Base-by-base conservation (phyloP, 306 rosid species). In the Ammopiptanthus mongolicus region DNA sequence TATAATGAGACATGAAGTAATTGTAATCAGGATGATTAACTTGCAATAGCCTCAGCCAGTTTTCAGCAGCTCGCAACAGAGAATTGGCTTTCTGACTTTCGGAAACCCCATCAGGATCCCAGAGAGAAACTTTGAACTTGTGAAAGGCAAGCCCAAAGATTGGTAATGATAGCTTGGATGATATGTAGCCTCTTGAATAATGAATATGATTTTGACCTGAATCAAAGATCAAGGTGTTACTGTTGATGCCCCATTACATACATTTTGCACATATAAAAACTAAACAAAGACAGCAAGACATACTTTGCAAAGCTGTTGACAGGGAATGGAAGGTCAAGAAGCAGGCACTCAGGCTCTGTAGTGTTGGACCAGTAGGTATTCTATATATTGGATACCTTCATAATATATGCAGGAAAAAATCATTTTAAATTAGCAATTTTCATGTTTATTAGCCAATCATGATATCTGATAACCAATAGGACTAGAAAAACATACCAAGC, bases 311-410 rank as follows among this genome's bases (percentile, higher is more conserved):
- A 11, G 91, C 80, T 10, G 96, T 89, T 12, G 97, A 87, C 62
- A 89, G 61, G 63, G 87, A 86, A 82, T 93, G 97, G 68, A 85
- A 93, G 73, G 91, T 87, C 90, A 91, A 76, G 85, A 93, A 93
- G 85, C 98, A 91, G 66, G 98, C 93, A 82, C 85, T 95, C 51
- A 91, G 77, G 71, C 87, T 93, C 84, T 93, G 88, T 74, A 93
- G 82, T 5, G 98, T 93, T 13, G 89, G 98, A 83, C 98, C 98
- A 3, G 93, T 91, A 64, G 98, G 98, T 83, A 93, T 91, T 87
- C 98, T 84, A 71, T 93, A 93, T 76, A 93, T 93, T 3, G 98
- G 98, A 86, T 93, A 93, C 98, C 98, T 93, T 78, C 53, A 81
- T 25, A 18, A 78, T 17, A 48, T 8, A 62, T 31, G 15, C 42